A percentile compares a stretch with the other conserved stretches of the same genome.
These are phyloP conservation scores for Dictyostelium brefeldianum DNA, from an alignment of 78 protist genomes.

Conservation along the genomic window DNA sequence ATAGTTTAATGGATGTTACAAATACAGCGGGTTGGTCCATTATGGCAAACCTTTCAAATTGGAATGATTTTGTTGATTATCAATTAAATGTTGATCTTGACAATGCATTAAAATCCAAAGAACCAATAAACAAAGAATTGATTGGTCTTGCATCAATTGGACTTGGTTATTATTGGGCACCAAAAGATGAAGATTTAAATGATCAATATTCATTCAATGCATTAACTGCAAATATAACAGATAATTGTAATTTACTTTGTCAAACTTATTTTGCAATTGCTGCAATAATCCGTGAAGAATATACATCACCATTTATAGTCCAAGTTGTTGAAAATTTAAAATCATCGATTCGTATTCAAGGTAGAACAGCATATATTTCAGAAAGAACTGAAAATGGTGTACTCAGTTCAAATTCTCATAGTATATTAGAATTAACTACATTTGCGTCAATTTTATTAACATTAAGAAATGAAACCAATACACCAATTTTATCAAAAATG, in stretches of 20 bases:
- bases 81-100: not conserved
- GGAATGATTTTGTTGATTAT: constrained; percentile 20
- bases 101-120: not conserved
- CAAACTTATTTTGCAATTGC: constrained; percentile 67
- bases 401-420: not conserved
- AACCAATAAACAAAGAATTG: constrained; percentile 10
- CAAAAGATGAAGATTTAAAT: constrained; percentile 15
- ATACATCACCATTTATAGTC: not conserved
- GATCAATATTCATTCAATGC: constrained; percentile 51
- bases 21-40: constrained; percentile 54
- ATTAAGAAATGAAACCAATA: not conserved
- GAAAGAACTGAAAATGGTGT: not conserved
- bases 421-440: not conserved
- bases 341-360: constrained; percentile 46
- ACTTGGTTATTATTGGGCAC: constrained; percentile 76
- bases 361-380: constrained; percentile 57
- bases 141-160: constrained; percentile 59
- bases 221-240: constrained; percentile 37
- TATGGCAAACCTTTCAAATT: not conserved
- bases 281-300: constrained; percentile 8
- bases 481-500: constrained; percentile 42
- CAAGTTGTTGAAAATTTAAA: constrained; percentile 27
- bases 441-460: constrained; percentile 42
- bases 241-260: constrained; percentile 54
- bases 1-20: constrained; percentile 9